Conservation (phyloP, 1,284 basidiomycete genomes). For the Tetrapyrgos nigripes region DNA sequence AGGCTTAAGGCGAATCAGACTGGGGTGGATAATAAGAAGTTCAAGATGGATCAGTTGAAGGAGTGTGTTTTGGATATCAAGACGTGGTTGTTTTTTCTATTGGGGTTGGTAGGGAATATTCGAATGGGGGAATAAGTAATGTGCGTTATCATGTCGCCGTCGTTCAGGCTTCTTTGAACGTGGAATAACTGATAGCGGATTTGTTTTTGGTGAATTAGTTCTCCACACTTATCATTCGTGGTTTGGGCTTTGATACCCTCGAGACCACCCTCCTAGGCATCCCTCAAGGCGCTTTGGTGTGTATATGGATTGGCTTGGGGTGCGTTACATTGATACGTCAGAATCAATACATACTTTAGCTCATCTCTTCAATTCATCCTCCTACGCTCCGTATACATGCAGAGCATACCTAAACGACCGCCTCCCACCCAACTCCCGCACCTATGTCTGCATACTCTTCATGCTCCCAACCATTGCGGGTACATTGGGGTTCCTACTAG, state of each 20-base stretch:
- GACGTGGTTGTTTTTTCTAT: constrained; percentile 30
- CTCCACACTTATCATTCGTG: constrained; percentile 40
- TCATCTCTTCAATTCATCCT: not conserved
- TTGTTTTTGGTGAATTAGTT: too few relatives aligned
- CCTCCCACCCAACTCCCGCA: constrained; percentile 26
- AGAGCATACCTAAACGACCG: constrained; percentile 23
- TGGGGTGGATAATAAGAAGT: constrained; percentile 32
- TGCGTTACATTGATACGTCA: too few relatives aligned
- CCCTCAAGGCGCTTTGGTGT: constrained; percentile 33
- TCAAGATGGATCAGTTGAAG: constrained; percentile 38
- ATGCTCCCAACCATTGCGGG: constrained; percentile 30
- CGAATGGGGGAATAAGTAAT: constrained; percentile 30
- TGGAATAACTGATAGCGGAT: too few relatives aligned
- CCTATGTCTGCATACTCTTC: constrained; percentile 25
- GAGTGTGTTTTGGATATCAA: constrained; percentile 29
- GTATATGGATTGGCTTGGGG: constrained; percentile 24
- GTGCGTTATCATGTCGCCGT: constrained; percentile 8
- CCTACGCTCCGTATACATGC: not conserved
- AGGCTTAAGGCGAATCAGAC: constrained; percentile 34
- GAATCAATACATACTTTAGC: not conserved
- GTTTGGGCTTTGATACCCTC: constrained; percentile 42
- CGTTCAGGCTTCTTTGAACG: too few relatives aligned
- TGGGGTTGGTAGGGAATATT: constrained; percentile 29
- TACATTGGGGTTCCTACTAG: constrained; percentile 23
- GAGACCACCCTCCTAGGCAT: constrained; percentile 45